phyloP scores from a whole-genome alignment of 169 alveolate species.

The Amoebophrya sp. region DNA sequence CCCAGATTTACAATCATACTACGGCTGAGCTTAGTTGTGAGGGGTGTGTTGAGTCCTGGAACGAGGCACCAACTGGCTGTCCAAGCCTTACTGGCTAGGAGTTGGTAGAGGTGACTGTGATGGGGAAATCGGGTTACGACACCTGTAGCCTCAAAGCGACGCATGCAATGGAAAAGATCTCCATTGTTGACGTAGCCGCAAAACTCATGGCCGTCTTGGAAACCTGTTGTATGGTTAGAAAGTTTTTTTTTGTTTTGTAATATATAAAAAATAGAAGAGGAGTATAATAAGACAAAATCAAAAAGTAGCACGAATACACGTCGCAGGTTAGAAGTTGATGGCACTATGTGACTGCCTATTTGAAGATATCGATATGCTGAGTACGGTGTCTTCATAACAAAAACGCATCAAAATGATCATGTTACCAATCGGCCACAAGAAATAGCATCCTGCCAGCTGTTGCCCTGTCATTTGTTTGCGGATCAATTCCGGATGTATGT shows the following conservation, averaged over 20 bases:
- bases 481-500: background rate
- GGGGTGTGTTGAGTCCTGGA: background rate
- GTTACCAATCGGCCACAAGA: constrained; percentile 18
- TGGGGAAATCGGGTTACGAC: background rate
- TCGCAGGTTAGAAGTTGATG: too few species aligned
- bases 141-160: background rate
- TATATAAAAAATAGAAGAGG: too few species aligned
- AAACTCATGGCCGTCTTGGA: constrained; percentile 17
- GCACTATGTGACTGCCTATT: too few species aligned
- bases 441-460: background rate
- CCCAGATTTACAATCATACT: background rate
- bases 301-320: too few species aligned
- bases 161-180: background rate
- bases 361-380: too few species aligned
- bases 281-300: too few species aligned
- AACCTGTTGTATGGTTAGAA: too few species aligned
- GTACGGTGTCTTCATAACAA: background rate
- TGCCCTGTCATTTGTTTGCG: background rate
- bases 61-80: background rate
- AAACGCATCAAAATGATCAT: background rate
- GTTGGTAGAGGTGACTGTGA: background rate
- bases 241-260: too few species aligned
- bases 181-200: background rate
- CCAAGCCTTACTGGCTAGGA: background rate
- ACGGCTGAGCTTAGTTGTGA: background rate